Percentiles rank a stretch among this genome's conserved stretches.
These are phyloP conservation scores for Camelina hispida DNA, from an alignment of 345 rosid species.

Conservation along the genomic window DNA sequence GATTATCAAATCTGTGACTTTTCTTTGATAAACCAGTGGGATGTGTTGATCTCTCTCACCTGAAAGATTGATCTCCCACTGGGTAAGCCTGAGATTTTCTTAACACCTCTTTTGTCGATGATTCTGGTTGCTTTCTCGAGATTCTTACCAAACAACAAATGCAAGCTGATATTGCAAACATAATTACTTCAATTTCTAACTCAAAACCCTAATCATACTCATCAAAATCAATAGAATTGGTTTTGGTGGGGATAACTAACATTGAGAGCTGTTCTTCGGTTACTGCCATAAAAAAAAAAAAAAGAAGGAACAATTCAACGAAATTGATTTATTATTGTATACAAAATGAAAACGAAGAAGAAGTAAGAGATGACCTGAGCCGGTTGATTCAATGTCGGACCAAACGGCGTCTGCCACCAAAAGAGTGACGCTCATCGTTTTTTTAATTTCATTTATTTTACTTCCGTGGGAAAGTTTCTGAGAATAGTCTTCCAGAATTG, in stretches of 20 bases:
- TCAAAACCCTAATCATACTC: conserved; percentile 1
- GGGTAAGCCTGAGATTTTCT: conserved; percentile 72
- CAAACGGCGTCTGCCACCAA: conserved; percentile 67
- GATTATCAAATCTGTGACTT: background rate
- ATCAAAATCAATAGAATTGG: conserved; percentile 4
- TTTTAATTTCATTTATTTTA: background rate
- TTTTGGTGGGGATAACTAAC: conserved; percentile 46
- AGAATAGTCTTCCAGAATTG: background rate
- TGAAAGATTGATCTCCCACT: conserved; percentile 78
- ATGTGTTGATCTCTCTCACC: conserved; percentile 37
- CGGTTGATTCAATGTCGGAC: conserved; percentile 60
- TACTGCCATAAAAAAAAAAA: conserved; percentile 50
- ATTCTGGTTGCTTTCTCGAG: conserved; percentile 81
- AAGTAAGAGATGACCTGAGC: conserved; percentile 47
- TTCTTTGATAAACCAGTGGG: background rate
- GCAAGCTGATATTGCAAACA: conserved; percentile 54
- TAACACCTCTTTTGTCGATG: conserved; percentile 77
- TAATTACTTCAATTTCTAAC: background rate
- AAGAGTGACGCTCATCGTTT: conserved; percentile 47
- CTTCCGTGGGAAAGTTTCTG: background rate
- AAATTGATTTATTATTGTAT: background rate
- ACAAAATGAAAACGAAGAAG: background rate
- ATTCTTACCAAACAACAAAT: conserved; percentile 90
- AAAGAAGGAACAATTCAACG: background rate
- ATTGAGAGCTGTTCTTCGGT: conserved; percentile 78